Evolutionary conservation across 805 yeast species (phyloP), one percentile per base, ranked within the genome.

Genomic region (Komagataella phaffii): DNA sequence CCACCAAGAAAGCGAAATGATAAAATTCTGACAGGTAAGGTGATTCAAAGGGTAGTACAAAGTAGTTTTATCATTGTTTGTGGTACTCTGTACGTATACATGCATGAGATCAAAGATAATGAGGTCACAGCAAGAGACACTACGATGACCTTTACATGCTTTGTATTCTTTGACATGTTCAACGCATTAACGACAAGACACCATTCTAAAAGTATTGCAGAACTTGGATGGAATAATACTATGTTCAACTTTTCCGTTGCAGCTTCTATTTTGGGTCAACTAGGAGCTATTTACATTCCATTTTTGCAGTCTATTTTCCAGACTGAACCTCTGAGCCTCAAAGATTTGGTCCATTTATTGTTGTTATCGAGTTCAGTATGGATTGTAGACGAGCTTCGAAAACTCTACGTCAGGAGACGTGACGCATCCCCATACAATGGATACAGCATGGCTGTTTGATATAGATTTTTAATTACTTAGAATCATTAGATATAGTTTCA

Each of bases 91-190:
- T 86, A 83, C 61, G 85, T 93, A 17, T 93, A 89, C 64, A 71
- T 87, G 47, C 77, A 79, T 55, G 97, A 91, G 66, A 88, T 91
- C 95, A 76, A 79, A 19, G 95, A 88, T 59, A 77, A 81, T 24
- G 77, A 76, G 55, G 82, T 91, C 52, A 89, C 97, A 2, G 83
- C 91, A 12, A 84, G 99, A 68, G 99, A 93, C 64, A 93, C 99
- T 18, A 93, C 99, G 1, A 93, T 93, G 99, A 91, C 99, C 0
- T 93, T 93, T 63, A 93, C 98, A 0, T 88, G 98, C 64, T 93
- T 93, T 69, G 99, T 93, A 8, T 73, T 91, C 52, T 93, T 83
- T 62, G 99, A 93, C 67, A 86, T 93, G 95, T 93, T 93, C 72
- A 93, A 90, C 67, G 99, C 99, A 0, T 72, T 93, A 57, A 74